Evolutionary conservation across 2,329 filamentous ascomycete species (phyloP), one percentile per base, ranked within the genome.

Genomic region (Fusarium pininemorale): DNA sequence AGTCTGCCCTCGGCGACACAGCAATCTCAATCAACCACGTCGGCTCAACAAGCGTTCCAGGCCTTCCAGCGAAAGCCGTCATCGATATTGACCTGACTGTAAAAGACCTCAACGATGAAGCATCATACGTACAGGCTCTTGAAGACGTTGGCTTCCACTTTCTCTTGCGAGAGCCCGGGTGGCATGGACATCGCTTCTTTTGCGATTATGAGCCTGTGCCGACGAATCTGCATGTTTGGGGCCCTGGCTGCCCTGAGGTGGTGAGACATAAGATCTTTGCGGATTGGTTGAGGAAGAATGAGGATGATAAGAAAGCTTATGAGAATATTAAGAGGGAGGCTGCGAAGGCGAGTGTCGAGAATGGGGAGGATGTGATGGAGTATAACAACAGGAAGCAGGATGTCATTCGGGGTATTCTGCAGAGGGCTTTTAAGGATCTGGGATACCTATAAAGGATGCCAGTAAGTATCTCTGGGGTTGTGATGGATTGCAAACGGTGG

Each of bases 51-150:
- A 85, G 85, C 57, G 81, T 89, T 12, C 85, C 85, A 0, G 80
- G 78, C 13, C 82, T 89, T 7, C 81, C 85, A 0, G 87, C 88
- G 51, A 89, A 89, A 79, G 80, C 82, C 37, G 79, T 88, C 53
- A 86, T 89, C 53, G 87, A 89, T 75, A 82, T 89, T 35, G 88
- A 89, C 73, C 78, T 89, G 14, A 80, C 84, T 7, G 81, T 89
- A 13, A 54, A 74, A 7, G 80, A 87, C 54, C 66, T 82, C 30
- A 71, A 72, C 16, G 81, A 84, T 44, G 86, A 89, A 72, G 76
- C 70, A 5, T 76, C 78, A 3, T 88, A 88, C 67, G 84, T 83
- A 13, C 74, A 80, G 5, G 77, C 77, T 7, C 84, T 88, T 8
- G 85, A 87, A 73, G 69, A 74, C 0, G 81, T 75, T 1, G 85